phyloP scores from a whole-genome alignment of 169 alveolate genomes.

The Eimeria maxima region DNA sequence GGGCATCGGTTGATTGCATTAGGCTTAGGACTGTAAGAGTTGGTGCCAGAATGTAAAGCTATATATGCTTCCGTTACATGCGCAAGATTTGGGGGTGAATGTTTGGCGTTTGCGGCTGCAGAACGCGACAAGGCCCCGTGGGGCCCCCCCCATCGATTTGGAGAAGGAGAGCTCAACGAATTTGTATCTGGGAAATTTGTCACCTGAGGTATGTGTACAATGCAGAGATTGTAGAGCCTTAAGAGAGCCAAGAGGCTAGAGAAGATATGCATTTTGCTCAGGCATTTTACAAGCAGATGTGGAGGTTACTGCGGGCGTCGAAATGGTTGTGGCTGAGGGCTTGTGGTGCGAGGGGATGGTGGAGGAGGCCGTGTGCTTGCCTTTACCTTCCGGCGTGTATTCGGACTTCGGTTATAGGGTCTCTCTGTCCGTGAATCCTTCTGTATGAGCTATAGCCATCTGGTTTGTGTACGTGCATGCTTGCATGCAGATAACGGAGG shows the following conservation, averaged over 20 bases:
- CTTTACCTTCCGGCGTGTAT: not conserved
- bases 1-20: not conserved
- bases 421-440: not conserved
- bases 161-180: constrained; percentile 86
- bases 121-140: constrained; percentile 86
- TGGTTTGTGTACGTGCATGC: not conserved
- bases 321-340: not conserved
- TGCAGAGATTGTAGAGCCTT: not conserved
- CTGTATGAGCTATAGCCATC: not conserved
- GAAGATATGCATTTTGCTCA: not conserved
- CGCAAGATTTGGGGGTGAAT: not conserved
- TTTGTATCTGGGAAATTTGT: constrained; percentile 90
- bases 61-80: not conserved
- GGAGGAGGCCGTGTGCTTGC: not conserved
- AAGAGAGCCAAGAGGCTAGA: not conserved
- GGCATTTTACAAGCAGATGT: not conserved
- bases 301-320: not conserved
- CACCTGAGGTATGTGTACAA: constrained; percentile 87
- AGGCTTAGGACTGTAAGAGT: not conserved
- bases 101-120: constrained; percentile 49
- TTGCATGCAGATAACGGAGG: constrained; percentile 90
- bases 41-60: not conserved
- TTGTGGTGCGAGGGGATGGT: not conserved
- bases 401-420: not conserved
- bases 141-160: constrained; percentile 83